Percentiles rank a stretch among this genome's conserved stretches.
These are phyloP conservation scores for Zygoascus biomembranicola DNA, from an alignment of 805 yeast genomes.

Conservation along the genomic window DNA sequence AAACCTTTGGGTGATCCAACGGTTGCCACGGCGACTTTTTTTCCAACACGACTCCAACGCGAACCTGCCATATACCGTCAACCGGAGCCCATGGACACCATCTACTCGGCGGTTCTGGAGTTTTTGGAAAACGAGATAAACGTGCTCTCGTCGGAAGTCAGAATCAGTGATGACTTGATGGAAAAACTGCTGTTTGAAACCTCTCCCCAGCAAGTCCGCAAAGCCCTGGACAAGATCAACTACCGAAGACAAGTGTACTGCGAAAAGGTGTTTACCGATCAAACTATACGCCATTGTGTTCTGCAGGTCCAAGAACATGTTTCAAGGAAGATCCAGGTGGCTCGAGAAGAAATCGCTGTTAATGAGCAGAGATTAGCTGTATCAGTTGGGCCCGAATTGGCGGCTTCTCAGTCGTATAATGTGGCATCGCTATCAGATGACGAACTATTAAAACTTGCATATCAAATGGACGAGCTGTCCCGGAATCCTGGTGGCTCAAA, in stretches of 20 bases:
- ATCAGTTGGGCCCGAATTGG: slow-evolving; percentile 1
- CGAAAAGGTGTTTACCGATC: slow-evolving; percentile 8
- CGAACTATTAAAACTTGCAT: neutral
- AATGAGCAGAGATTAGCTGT: neutral
- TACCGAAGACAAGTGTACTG: slow-evolving; percentile 2
- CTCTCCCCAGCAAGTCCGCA: neutral
- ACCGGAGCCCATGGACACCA: neutral
- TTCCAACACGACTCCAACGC: neutral
- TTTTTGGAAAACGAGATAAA: slow-evolving; percentile 7
- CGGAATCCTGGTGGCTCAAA: neutral
- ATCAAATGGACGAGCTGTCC: neutral
- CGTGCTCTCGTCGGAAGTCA: slow-evolving; percentile 2
- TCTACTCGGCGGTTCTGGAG: neutral
- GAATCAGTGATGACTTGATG: neutral
- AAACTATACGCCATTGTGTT: slow-evolving; percentile 3
- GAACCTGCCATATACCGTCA: neutral
- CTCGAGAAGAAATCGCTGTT: neutral
- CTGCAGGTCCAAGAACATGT: slow-evolving; percentile 1
- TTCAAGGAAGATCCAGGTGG: neutral
- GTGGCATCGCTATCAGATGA: neutral
- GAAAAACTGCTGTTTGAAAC: neutral
- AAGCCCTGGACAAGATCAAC: slow-evolving; percentile 6
- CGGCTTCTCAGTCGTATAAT: neutral
- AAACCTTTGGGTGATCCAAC: too few relatives aligned
- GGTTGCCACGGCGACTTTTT: neutral